Conservation (phyloP, 768 basidiomycete species). For the Neoboletus subvelutipes region DNA sequence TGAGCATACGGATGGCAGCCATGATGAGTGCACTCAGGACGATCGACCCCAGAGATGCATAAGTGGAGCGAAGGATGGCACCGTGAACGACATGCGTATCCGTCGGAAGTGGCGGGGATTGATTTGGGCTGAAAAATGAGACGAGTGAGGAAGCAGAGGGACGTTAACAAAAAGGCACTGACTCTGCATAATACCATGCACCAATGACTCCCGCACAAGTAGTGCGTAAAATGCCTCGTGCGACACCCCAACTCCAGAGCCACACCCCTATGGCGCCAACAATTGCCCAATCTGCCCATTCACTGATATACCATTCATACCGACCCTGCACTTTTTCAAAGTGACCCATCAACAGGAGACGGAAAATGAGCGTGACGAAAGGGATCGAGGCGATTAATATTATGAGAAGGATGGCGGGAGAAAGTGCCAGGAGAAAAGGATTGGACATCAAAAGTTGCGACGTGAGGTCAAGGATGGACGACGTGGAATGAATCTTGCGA, state of each 20-base stretch:
- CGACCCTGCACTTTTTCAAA: slow-evolving; percentile 40
- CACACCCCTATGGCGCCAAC: slow-evolving; percentile 50
- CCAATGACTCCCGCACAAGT: slow-evolving; percentile 82
- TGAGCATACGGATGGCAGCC: slow-evolving; percentile 62
- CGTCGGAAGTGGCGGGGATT: slow-evolving; percentile 42
- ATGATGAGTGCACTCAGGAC: slow-evolving; percentile 75
- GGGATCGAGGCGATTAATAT: slow-evolving; percentile 73
- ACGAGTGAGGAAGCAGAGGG: slow-evolving; percentile 4
- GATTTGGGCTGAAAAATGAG: slow-evolving; percentile 19
- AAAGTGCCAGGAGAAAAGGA: slow-evolving; percentile 73
- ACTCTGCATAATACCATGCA: slow-evolving; percentile 86
- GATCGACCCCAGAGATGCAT: slow-evolving; percentile 80
- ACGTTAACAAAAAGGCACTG: slow-evolving; percentile 20
- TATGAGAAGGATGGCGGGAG: slow-evolving; percentile 67
- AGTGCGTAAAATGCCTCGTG: slow-evolving; percentile 74
- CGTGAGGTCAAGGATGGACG: slow-evolving; percentile 54
- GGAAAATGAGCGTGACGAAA: slow-evolving; percentile 75
- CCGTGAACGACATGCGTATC: slow-evolving; percentile 76
- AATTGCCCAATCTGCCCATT: slow-evolving; percentile 78
- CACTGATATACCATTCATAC: slow-evolving; percentile 53
- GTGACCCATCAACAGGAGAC: slow-evolving; percentile 72
- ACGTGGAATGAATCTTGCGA: slow-evolving; percentile 64
- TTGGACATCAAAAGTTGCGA: slow-evolving; percentile 69
- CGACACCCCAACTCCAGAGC: slow-evolving; percentile 79
- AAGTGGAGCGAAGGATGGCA: slow-evolving; percentile 74